Conservation (phyloP, 345 rosid species). For the Lumnitzera racemosa region DNA sequence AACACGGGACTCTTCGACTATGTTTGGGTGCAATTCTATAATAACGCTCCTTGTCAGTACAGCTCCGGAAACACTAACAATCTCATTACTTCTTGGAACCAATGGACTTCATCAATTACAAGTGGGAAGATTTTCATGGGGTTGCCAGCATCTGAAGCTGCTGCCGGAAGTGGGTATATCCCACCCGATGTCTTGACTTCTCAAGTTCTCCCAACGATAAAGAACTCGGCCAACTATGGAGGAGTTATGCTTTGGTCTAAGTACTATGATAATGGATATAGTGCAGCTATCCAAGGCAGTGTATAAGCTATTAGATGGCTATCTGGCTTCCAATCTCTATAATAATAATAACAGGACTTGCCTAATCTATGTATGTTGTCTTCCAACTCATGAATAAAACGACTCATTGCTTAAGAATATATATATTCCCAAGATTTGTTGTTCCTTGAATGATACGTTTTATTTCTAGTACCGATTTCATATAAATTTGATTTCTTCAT, state of each 20-base stretch:
- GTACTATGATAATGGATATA: conserved; percentile 38
- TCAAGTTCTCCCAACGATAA: conserved; percentile 31
- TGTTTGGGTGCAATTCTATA: conserved; percentile 51
- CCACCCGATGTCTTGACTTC: conserved; percentile 27
- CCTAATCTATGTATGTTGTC: too few species aligned
- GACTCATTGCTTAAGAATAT: too few species aligned
- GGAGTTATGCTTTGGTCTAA: conserved; percentile 56
- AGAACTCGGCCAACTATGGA: conserved; percentile 34
- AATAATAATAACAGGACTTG: too few species aligned
- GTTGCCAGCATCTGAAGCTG: conserved; percentile 45
- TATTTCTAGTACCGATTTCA: too few species aligned
- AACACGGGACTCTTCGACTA: conserved; percentile 40
- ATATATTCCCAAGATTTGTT: too few species aligned
- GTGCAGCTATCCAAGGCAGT: conserved; percentile 21
- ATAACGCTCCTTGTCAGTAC: conserved; percentile 47
- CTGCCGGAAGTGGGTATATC: conserved; percentile 43
- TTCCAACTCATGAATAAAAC: too few species aligned
- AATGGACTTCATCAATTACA: conserved; percentile 33
- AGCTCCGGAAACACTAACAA: conserved; percentile 17
- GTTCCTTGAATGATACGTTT: too few species aligned
- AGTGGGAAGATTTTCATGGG: conserved; percentile 34
- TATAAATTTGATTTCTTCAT: too few species aligned
- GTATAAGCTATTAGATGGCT: conserved; percentile 9
- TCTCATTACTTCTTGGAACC: conserved; percentile 39
- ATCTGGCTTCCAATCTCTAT: too few species aligned